phyloP scores from a whole-genome alignment of 2,329 filamentous ascomycete genomes.

The Lachnellula occidentalis region DNA sequence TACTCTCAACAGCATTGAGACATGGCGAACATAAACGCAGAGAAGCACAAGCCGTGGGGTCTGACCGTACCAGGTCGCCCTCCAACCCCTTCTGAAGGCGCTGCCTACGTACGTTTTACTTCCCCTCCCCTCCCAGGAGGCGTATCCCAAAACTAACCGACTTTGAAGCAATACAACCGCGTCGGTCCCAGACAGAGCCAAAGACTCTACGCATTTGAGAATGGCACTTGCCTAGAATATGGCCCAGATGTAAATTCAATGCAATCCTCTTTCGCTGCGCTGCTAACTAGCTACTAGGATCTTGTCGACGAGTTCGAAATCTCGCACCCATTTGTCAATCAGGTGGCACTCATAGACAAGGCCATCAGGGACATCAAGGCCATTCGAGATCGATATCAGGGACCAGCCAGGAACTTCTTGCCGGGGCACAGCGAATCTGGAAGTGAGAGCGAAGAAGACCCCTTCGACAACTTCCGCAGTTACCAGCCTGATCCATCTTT shows the following conservation, averaged over 20 bases:
- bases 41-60: slow-evolving; percentile 17
- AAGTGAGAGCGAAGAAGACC: not conserved
- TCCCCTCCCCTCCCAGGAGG: not conserved
- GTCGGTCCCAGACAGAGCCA: slow-evolving; percentile 10
- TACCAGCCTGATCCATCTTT: not conserved
- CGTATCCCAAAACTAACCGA: not conserved
- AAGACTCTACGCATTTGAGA: slow-evolving; percentile 12
- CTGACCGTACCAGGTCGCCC: slow-evolving; percentile 23
- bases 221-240: slow-evolving; percentile 21
- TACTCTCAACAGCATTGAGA: too few species aligned
- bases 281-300: slow-evolving; percentile 16
- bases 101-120: slow-evolving; percentile 20
- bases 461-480: slow-evolving; percentile 8
- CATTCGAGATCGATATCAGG: slow-evolving; percentile 9
- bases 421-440: not conserved
- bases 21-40: not conserved
- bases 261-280: not conserved
- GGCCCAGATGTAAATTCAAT: slow-evolving; percentile 17
- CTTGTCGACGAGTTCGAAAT: slow-evolving; percentile 16
- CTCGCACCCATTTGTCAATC: slow-evolving; percentile 17
- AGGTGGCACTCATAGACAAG: slow-evolving; percentile 17
- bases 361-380: slow-evolving; percentile 17
- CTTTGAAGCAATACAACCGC: slow-evolving; percentile 13
- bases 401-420: not conserved
- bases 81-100: slow-evolving; percentile 23